Percentiles rank a stretch among this genome's conserved stretches.
Evolutionary conservation across 768 basidiomycete species (phyloP).

Genomic region (Leccinum subgranulosum): DNA sequence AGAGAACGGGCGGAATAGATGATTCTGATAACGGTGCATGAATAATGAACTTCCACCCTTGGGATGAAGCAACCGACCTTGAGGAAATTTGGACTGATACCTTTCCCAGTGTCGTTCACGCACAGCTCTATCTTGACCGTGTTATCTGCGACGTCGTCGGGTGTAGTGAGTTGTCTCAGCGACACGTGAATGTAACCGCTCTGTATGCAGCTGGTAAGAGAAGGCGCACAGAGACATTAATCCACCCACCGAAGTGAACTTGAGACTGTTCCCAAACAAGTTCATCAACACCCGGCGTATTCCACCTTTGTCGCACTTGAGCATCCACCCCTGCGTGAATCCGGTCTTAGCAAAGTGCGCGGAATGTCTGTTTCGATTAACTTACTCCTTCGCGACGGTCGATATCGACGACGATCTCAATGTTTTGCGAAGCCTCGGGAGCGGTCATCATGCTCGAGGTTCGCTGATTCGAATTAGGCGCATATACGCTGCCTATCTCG

Average conservation of each 20-base stretch:
- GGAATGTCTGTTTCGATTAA: slow-evolving; percentile 1
- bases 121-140: slow-evolving; percentile 77
- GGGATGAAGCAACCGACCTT: slow-evolving; percentile 47
- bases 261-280: slow-evolving; percentile 88
- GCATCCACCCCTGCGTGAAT: slow-evolving; percentile 66
- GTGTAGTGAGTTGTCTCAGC: slow-evolving; percentile 67
- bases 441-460: slow-evolving; percentile 39
- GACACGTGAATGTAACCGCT: slow-evolving; percentile 86
- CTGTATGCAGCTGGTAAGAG: slow-evolving; percentile 35
- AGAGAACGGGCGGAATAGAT: slow-evolving; percentile 95
- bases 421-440: slow-evolving; percentile 40
- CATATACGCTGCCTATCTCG: slow-evolving; percentile 91
- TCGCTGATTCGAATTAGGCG: slow-evolving; percentile 57
- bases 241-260: slow-evolving; percentile 75
- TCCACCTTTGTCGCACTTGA: slow-evolving; percentile 90
- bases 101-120: slow-evolving; percentile 91
- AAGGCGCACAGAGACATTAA: not conserved
- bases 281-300: slow-evolving; percentile 93
- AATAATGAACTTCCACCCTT: not conserved
- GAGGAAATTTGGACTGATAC: slow-evolving; percentile 90
- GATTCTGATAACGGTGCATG: slow-evolving; percentile 51
- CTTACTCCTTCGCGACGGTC: slow-evolving; percentile 66
- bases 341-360: slow-evolving; percentile 4
- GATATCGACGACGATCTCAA: slow-evolving; percentile 89
- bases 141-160: slow-evolving; percentile 49